Base-by-base conservation (phyloP, 768 basidiomycete species). In the Mrakia blollopis region DNA sequence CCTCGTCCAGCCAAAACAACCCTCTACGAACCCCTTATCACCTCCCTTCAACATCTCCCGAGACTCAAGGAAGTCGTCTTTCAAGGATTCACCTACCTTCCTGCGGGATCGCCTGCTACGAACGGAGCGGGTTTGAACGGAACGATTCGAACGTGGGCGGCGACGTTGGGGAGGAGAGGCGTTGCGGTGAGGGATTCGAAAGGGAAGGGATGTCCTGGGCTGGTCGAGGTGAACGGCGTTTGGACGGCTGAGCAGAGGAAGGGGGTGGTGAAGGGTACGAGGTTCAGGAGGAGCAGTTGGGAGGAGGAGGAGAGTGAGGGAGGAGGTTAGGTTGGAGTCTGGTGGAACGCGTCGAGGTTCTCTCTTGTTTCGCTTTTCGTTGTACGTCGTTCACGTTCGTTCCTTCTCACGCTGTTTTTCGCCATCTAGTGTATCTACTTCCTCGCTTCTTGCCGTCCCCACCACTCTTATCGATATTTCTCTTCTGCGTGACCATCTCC, bases 141-240 rank as follows among this genome's bases (percentile, higher is more conserved):
- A 9, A 73, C 80, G 54, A 81, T 82, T 76, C 74, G 83, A 18
- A 71, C 72, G 16, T 82, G 80, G 76, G 80, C 82, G 4, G 65
- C 65, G 5, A 71, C 67, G 37, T 68, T 83, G 23, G 65, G 44
- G 13, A 71, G 37, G 13, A 62, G 67, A 8, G 80, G 81, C 0
- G 77, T 84, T 0, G 71, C 76, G 35, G 47, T 84, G 71, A 47
- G 79, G 25, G 83, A 84, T 79, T 80, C 80, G 78, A 81, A 82
- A 32, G 82, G 82, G 18, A 79, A 75, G 11, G 62, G 41, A 16
- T 79, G 77, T 61, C 82, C 82, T 14, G 76, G 65, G 35, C 35
- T 79, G 25, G 60, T 71, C 1, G 21, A 37, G 10, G 54, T 25
- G 3, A n/a, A 41, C 18, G 76, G 77, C n/a, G 39, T 35, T 23